phyloP scores from a whole-genome alignment of 1,139 yeast genomes.

The Debaryomycetaceae sp. region DNA sequence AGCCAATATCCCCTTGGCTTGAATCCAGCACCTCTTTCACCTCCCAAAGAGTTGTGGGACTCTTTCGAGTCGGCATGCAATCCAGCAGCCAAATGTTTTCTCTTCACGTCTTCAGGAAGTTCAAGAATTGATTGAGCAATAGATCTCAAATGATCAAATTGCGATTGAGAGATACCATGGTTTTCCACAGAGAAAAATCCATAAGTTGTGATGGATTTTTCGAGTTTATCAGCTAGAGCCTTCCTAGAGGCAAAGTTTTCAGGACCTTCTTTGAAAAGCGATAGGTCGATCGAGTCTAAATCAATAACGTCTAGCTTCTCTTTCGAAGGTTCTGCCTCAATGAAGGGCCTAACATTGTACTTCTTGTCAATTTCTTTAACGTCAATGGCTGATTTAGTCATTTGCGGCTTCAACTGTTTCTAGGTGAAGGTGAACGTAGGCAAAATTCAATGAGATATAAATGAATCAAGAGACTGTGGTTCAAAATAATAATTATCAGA shows the following conservation, averaged over 20 bases:
- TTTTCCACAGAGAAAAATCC: slow-evolving; percentile 19
- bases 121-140: slow-evolving; percentile 21
- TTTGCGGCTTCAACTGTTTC: neutral
- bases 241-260: slow-evolving; percentile 11
- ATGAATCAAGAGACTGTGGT: neutral
- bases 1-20: slow-evolving; percentile 31
- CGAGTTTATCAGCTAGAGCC: slow-evolving; percentile 16
- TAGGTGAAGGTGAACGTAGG: neutral
- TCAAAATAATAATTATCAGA: neutral
- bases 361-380: slow-evolving; percentile 13
- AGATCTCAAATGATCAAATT: slow-evolving; percentile 16
- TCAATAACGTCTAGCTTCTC: slow-evolving; percentile 9
- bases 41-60: slow-evolving; percentile 24
- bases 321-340: slow-evolving; percentile 15
- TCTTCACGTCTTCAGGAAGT: slow-evolving; percentile 17
- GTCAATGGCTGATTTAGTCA: neutral
- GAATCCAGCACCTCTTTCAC: slow-evolving; percentile 28
- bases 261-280: slow-evolving; percentile 16
- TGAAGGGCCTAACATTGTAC: slow-evolving; percentile 20
- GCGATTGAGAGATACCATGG: slow-evolving; percentile 17
- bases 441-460: neutral
- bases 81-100: slow-evolving; percentile 24
- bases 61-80: slow-evolving; percentile 29
- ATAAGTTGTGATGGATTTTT: slow-evolving; percentile 18
- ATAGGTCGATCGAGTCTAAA: slow-evolving; percentile 17